These are phyloP conservation scores for Fusarium sp. DNA, from an alignment of 2,329 filamentous ascomycete genomes.

Conservation along the genomic window DNA sequence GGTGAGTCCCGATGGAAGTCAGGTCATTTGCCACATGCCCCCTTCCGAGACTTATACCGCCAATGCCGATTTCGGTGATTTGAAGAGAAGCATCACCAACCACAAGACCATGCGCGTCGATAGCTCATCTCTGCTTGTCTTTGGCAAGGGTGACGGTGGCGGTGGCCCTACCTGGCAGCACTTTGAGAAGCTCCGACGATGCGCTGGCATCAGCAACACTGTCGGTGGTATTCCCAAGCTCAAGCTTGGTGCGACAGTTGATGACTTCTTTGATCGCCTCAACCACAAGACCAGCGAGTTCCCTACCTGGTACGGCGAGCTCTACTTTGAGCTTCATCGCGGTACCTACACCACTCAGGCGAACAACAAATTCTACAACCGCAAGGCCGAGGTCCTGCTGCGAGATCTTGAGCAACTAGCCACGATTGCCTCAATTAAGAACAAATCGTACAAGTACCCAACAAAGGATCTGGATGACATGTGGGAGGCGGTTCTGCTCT, in stretches of 20 bases:
- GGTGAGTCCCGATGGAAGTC: constrained; percentile 94
- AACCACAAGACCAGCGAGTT: constrained; percentile 83
- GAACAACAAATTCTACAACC: constrained; percentile 96
- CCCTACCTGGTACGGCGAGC: constrained; percentile 96
- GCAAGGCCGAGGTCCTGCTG: constrained; percentile 84
- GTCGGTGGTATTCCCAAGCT: constrained; percentile 83
- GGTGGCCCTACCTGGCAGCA: constrained; percentile 95
- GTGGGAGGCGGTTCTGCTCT: constrained; percentile 93
- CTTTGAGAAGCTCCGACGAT: constrained; percentile 92
- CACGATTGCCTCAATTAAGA: constrained; percentile 82
- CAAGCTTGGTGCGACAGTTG: constrained; percentile 88
- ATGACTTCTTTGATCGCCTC: constrained; percentile 91
- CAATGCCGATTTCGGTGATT: constrained; percentile 92
- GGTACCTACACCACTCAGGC: constrained; percentile 98
- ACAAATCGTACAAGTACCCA: constrained; percentile 84
- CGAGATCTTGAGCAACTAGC: constrained; percentile 90
- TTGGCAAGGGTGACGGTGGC: constrained; percentile 96
- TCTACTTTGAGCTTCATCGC: constrained; percentile 97
- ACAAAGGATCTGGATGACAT: constrained; percentile 94
- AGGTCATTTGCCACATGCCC: constrained; percentile 98
- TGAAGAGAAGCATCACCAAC: constrained; percentile 87
- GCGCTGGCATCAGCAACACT: constrained; percentile 90
- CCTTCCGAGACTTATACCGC: constrained; percentile 96
- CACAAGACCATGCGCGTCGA: constrained; percentile 98
- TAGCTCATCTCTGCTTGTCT: constrained; percentile 88